Evolutionary conservation across 352 stramenopile genomes (phyloP), one percentile per base, ranked within the genome.

Genomic region (Phytophthora constricta): DNA sequence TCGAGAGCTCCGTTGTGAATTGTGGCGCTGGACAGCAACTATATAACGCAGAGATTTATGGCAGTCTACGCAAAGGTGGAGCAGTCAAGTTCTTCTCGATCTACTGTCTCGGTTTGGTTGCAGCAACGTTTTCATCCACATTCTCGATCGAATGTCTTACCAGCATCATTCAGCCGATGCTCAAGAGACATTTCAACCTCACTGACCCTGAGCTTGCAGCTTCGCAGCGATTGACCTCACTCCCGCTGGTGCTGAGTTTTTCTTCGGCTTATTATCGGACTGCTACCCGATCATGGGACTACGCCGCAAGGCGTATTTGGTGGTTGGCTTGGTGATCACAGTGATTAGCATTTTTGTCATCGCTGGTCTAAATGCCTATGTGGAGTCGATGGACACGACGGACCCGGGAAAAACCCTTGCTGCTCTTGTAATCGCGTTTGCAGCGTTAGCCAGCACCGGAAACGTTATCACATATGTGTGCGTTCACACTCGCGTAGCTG

Each of bases 231-330:
- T 31, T 83, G 2, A 67, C 88, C 1, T 69, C 84, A 13, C 65
- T 97, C 14, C 88, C 88, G 8, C 81, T 86, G 66, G 72, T 70
- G 1, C 72, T 92, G 34, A 95, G 92, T 59, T 86, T 34, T 47
- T 96, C 22, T 78, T 95, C 42, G 92, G 88, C 39, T 72, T 96
- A 25, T 27, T 96, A 5, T 85, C 74, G 8, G 90, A 96, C 65
- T 90, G 74, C 42, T 86, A 89, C 53, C 90, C 90, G n/a, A 89
- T 97, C 62, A 77, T 79, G 57, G 86, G 88, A 7, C 77, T 83
- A 19, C 87, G 84, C 20, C 76, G 88, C 11, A 95, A 94, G 63
- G 70, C 76, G 23, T 97, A 97, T 65, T 85, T 92, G 50, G 61
- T 91, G 4, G 37, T 91, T n/a, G 90, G 90, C 0, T 54, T 83